phyloP scores from a whole-genome alignment of 1,139 yeast genomes.

The Taphrina confusa region DNA sequence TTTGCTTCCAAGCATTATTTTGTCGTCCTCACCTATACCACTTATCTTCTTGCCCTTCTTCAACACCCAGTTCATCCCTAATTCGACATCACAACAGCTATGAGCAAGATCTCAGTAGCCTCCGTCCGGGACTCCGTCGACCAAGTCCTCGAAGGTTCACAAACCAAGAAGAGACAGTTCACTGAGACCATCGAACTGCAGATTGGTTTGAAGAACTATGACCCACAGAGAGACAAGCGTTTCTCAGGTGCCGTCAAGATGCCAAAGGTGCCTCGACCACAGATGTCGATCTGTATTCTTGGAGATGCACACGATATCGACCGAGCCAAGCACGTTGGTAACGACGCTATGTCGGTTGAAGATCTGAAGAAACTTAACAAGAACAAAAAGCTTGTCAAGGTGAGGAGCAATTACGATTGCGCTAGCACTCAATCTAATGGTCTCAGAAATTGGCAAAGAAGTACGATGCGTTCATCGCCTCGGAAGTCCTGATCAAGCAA shows the following conservation, averaged over 20 bases:
- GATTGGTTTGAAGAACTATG: conserved; percentile 99
- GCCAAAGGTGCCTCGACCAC: conserved; percentile 99
- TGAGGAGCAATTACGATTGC: conserved; percentile 32
- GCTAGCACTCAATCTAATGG: conserved; percentile 20
- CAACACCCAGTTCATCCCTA: conserved; percentile 1
- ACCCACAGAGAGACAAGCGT: conserved; percentile 99
- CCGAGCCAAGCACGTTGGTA: conserved; percentile 99
- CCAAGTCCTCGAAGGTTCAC: conserved; percentile 88
- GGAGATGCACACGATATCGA: conserved; percentile 99
- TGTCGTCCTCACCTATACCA: neutral
- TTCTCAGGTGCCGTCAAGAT: conserved; percentile 99
- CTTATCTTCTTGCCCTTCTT: neutral
- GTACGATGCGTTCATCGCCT: conserved; percentile 99
- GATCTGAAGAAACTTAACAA: conserved; percentile 99
- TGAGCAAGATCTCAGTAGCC: conserved; percentile 28
- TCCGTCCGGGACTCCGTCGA: conserved; percentile 91
- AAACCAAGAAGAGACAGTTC: conserved; percentile 99
- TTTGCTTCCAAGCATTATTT: conserved; percentile 2
- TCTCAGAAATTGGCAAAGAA: conserved; percentile 91
- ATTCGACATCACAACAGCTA: neutral
- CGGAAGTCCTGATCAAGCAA: conserved; percentile 98
- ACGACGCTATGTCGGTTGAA: conserved; percentile 99
- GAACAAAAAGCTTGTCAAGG: conserved; percentile 98
- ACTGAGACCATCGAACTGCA: conserved; percentile 99
- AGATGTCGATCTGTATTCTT: conserved; percentile 99